Evolutionary conservation across 176 grass and related monocot species (phyloP).

Genomic region (Hordeum vulgare): MorexV3_pseudomolecules_assembly NC_058524.1:206102640-206103139

Average conservation of each 20-base stretch:
- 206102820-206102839: slow-evolving; percentile 18
- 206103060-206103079: background rate
- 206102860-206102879: background rate
- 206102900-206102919: background rate
- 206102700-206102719: slow-evolving; percentile 3
- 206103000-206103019: slow-evolving; percentile 51
- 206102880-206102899: slow-evolving; percentile 11
- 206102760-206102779: background rate
- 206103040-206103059: background rate
- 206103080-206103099: background rate
- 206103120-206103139: background rate
- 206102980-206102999: slow-evolving; percentile 31
- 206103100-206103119: background rate
- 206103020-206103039: background rate
- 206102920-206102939: background rate
- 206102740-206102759: background rate
- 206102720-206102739: slow-evolving; percentile 25
- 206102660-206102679: background rate
- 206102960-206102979: slow-evolving; percentile 72
- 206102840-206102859: background rate
- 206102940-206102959: slow-evolving; percentile 71
- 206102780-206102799: slow-evolving; percentile 10
- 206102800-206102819: slow-evolving; percentile 29
- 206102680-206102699: background rate
- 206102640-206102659: background rate